Base-by-base conservation (phyloP, 352 stramenopile species). In the Globisporangium carolinianum region DNA sequence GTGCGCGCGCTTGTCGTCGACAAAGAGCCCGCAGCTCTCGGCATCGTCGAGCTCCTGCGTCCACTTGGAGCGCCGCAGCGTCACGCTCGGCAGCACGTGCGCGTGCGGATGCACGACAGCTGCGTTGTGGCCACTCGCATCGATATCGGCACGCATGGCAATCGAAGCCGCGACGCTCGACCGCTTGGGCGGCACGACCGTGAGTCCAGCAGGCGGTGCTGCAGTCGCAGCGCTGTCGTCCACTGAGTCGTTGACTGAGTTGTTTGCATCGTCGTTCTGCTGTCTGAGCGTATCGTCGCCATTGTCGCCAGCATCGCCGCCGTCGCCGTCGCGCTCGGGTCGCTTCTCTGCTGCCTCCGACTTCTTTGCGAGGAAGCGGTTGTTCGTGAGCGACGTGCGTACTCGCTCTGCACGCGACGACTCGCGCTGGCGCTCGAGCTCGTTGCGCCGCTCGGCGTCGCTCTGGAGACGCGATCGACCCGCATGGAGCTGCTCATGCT, bases 1-100 rank as follows among this genome's bases (percentile, higher is more conserved):
- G 38, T 83, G 67, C 6, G 58, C 47, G 0, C 58, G 66, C 17
- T 79, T 71, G 8, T 73, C 63, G 9, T 73, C 63, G 6, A 87
- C 67, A 55, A 72, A 86, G 10, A 86, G 52, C 1, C 77, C 77
- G 43, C 73, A 73, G 6, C 52, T 54, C 53, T 76, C 73, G 60
- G 76, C 73, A 5, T 79, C 69, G 2, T 71, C 61, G n/a, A 86
- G 17, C 51, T 81, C 63, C 6, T 63, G 54, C 11, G 55, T 76
- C 71, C 69, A 86, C 55, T 57, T 63, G 38, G 61, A 75, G 18
- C 54, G 56, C 8, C 45, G 35, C 42, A 73, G 35, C 10, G 57
- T 54, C 0, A 66, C 38, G 6, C 55, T 46, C 38, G 64, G 67
- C 24, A 72, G 11, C 17, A 72, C 7, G 43, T 72, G 67, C 15